Evolutionary conservation across 169 alveolate species (phyloP), one percentile per base, ranked within the genome.

Genomic region (Cryptosporidium ryanae): DNA sequence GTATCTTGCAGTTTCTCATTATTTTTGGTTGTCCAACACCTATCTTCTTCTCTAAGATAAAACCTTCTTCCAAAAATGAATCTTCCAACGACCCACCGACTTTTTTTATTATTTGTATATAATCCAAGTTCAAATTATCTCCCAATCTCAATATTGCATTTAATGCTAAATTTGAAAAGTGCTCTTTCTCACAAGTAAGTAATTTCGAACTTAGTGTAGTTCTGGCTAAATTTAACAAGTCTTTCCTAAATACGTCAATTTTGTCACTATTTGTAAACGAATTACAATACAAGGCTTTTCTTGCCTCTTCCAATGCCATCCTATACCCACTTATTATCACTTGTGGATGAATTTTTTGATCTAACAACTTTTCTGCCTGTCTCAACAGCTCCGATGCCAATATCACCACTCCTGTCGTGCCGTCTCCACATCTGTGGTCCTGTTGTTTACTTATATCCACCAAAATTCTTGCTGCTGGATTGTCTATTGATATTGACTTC

Each of bases 361-460:
- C 98, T 18, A 98, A 93, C 89, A 98, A 95, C 55, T 96, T 96
- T 93, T 97, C 99, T 17, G 99, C 99, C 66, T 96, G 98, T 65
- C 97, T 94, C 91, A 98, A 94, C 94, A 98, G 93, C 93, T 98
- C 99, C 7, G 99, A 99, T 18, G 99, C 99, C 70, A 98, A 92
- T 10, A 98, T 99, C 70, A 98, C 99, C 31, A 98, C 99, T 15
- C 99, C 98, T 4, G 99, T 98, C 21, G 98, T 96, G 32, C 98
- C 98, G 76, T 96, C 98, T 10, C 98, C 98, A 87, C 98, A 96
- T 64, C 95, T 94, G 48, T 89, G 83, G 67, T 96, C 98, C 89
- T 96, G 98, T 63, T 93, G 96, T 94, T 92, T 94, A 59, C 97
- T 94, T 66, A 93, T 94, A 91, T 96, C 99, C 55, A 97, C 99